Percentiles rank a stretch among this genome's conserved stretches.
Conservation (phyloP, 2,329 filamentous ascomycete genomes). For the Akanthomyces muscarius region DNA sequence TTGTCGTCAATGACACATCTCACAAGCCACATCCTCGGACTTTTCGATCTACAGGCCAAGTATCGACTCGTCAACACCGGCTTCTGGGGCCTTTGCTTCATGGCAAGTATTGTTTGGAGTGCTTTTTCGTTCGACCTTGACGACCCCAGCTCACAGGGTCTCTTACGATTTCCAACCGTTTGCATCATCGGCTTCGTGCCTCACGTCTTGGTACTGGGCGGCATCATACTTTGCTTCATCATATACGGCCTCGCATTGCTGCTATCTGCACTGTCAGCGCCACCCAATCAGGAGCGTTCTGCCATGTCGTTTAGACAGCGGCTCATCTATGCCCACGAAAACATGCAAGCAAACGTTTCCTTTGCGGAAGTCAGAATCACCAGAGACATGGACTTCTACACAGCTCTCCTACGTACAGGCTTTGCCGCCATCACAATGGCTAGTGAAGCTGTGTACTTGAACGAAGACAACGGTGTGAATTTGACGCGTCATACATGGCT, state of each 20-base stretch:
- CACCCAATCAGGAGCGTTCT: slow-evolving; percentile 26
- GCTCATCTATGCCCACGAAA: slow-evolving; percentile 69
- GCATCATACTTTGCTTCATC: slow-evolving; percentile 68
- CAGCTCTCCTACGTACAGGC: slow-evolving; percentile 77
- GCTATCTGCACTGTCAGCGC: slow-evolving; percentile 57
- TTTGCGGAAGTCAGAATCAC: slow-evolving; percentile 76
- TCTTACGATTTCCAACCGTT: slow-evolving; percentile 86
- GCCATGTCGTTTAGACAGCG: slow-evolving; percentile 52
- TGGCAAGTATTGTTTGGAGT: slow-evolving; percentile 78
- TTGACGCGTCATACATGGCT: slow-evolving; percentile 81
- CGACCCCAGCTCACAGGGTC: slow-evolving; percentile 57
- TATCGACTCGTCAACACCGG: slow-evolving; percentile 83
- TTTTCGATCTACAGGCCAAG: slow-evolving; percentile 73
- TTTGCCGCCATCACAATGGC: slow-evolving; percentile 89
- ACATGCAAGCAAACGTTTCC: slow-evolving; percentile 89
- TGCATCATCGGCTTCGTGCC: slow-evolving; percentile 94
- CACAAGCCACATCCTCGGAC: slow-evolving; percentile 75
- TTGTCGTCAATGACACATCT: slow-evolving; percentile 88
- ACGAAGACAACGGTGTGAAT: slow-evolving; percentile 75
- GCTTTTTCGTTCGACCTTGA: slow-evolving; percentile 59
- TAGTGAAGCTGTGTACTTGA: slow-evolving; percentile 91
- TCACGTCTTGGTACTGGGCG: slow-evolving; percentile 78
- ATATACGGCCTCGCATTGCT: slow-evolving; percentile 77
- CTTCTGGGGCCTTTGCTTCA: slow-evolving; percentile 87
- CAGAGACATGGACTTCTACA: slow-evolving; percentile 93